These are phyloP conservation scores for Croton laevigatus DNA, from an alignment of 441 rosid genomes.

Conservation along the genomic window DNA sequence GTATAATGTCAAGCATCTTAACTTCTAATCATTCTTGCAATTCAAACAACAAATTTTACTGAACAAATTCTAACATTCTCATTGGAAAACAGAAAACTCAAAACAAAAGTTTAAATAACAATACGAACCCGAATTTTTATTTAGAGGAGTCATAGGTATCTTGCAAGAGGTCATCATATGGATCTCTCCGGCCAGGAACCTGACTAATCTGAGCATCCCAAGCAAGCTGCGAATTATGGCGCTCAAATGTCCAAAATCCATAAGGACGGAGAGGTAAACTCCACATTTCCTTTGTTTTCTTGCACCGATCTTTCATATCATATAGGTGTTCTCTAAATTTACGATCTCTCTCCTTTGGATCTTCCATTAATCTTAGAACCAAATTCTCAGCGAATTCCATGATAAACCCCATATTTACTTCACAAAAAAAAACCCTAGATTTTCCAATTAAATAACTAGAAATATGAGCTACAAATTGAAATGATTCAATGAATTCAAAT, in stretches of 20 bases:
- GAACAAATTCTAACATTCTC: too few species aligned
- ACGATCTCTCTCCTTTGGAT: constrained; percentile 83
- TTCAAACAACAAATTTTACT: constrained; percentile 31
- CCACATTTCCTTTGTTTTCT: constrained; percentile 96
- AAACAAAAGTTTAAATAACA: background rate
- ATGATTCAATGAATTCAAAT: background rate
- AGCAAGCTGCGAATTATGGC: constrained; percentile 85
- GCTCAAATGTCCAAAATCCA: constrained; percentile 90
- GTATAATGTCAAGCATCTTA: too few species aligned
- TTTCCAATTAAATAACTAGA: background rate
- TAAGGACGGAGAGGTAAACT: constrained; percentile 87
- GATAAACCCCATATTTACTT: constrained; percentile 59
- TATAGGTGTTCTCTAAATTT: constrained; percentile 78
- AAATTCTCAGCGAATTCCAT: constrained; percentile 92
- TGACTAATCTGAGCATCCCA: constrained; percentile 96
- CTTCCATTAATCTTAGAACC: constrained; percentile 84
- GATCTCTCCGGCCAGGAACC: constrained; percentile 88
- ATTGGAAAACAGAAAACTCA: too few species aligned
- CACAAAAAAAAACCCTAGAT: constrained; percentile 9
- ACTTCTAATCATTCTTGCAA: background rate
- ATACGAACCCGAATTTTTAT: constrained; percentile 22
- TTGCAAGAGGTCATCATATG: constrained; percentile 81
- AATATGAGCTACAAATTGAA: background rate
- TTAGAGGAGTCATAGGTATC: constrained; percentile 31
- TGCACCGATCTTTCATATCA: constrained; percentile 59